Conservation (phyloP, 257 asterid genomes). For the Solanum infundibuliforme region DNA sequence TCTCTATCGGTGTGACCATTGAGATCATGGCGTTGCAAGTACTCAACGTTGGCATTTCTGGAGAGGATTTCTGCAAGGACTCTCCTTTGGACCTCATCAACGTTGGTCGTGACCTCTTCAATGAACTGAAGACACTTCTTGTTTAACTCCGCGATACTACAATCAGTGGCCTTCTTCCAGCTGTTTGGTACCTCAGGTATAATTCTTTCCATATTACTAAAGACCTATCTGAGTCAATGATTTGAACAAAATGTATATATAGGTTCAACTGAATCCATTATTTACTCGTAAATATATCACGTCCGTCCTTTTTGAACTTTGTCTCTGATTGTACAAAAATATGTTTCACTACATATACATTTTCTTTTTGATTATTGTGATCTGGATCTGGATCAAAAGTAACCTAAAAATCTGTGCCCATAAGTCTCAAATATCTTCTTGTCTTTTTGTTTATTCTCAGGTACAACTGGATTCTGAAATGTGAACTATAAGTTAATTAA, state of each 20-base stretch:
- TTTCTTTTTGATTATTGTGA: too few relatives aligned
- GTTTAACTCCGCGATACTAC: constrained; percentile 10
- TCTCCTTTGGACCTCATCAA: constrained; percentile 19
- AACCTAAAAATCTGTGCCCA: too few relatives aligned
- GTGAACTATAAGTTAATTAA: too few relatives aligned
- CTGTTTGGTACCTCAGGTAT: constrained; percentile 20
- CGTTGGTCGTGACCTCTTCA: constrained; percentile 17
- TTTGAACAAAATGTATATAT: not conserved
- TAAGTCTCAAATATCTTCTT: too few relatives aligned
- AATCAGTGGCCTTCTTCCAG: not conserved
- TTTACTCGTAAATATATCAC: too few relatives aligned
- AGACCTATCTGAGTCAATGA: not conserved
- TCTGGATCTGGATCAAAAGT: too few relatives aligned
- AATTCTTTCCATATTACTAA: not conserved
- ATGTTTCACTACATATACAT: not conserved
- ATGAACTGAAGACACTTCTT: constrained; percentile 13
- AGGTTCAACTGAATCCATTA: too few relatives aligned
- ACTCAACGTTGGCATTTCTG: constrained; percentile 22
- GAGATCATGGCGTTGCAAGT: constrained; percentile 14
- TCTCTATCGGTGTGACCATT: constrained; percentile 21
- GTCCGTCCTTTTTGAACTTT: too few relatives aligned
- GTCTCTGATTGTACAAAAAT: too few relatives aligned
- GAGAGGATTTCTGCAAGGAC: constrained; percentile 29
- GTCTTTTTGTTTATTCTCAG: too few relatives aligned
- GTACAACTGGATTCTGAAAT: too few relatives aligned